phyloP scores from a whole-genome alignment of 345 rosid species.

The Eucalyptus curtisii region DNA sequence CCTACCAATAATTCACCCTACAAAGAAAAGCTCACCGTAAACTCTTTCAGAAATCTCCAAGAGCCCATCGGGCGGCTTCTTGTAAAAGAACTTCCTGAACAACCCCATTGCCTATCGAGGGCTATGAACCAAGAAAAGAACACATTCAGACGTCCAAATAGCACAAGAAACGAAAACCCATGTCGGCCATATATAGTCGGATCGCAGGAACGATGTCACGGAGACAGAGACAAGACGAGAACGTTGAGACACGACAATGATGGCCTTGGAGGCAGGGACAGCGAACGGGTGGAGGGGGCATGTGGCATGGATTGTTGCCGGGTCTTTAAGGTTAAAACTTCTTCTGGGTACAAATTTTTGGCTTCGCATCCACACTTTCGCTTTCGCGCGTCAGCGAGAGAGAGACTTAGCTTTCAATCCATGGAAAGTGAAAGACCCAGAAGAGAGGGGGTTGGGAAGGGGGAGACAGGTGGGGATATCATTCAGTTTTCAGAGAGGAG shows the following conservation, averaged over 20 bases:
- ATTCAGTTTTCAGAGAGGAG: background rate
- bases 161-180: background rate
- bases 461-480: background rate
- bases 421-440: background rate
- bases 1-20: background rate
- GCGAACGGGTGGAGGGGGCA: background rate
- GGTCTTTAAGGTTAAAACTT: slow-evolving; percentile 45
- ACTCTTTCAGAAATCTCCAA: slow-evolving; percentile 87
- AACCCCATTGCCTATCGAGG: slow-evolving; percentile 40
- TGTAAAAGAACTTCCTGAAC: slow-evolving; percentile 70
- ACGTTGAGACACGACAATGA: background rate
- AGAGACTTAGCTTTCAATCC: slow-evolving; percentile 76
- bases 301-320: slow-evolving; percentile 18
- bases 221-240: background rate
- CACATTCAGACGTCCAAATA: background rate
- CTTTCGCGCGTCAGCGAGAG: slow-evolving; percentile 7
- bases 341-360: background rate
- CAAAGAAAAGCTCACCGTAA: slow-evolving; percentile 38
- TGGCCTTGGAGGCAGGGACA: slow-evolving; percentile 5
- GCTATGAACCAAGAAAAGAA: background rate
- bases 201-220: background rate
- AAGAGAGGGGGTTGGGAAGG: background rate
- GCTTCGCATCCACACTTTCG: slow-evolving; percentile 29
- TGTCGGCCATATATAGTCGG: background rate
- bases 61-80: slow-evolving; percentile 90